phyloP scores from a whole-genome alignment of 148 eudicot genomes.

The Simmondsia chinensis region DNA sequence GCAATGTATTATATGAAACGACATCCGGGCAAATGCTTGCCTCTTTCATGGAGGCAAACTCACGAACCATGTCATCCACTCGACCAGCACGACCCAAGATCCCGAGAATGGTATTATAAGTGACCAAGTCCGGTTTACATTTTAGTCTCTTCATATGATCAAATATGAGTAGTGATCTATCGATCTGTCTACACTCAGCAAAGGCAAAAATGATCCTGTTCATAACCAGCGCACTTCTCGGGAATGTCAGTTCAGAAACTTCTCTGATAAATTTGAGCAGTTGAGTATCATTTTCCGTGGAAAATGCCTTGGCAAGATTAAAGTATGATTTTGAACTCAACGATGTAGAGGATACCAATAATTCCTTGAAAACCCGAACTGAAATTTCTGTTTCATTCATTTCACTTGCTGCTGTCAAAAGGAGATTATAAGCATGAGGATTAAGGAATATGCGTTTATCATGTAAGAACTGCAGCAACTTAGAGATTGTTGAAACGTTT shows the following conservation, averaged over 20 bases:
- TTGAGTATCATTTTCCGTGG: constrained; percentile 19
- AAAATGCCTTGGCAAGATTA: constrained; percentile 54
- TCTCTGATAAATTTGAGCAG: constrained; percentile 40
- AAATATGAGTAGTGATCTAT: constrained; percentile 47
- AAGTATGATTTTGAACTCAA: constrained; percentile 33
- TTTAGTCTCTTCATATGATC: constrained; percentile 38
- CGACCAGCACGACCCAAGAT: constrained; percentile 61
- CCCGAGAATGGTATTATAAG: constrained; percentile 68
- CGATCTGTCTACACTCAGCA: constrained; percentile 49
- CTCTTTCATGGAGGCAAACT: constrained; percentile 55
- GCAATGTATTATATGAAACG: constrained; percentile 62
- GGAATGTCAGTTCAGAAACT: constrained; percentile 38
- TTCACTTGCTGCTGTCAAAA: constrained; percentile 51
- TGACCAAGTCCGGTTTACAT: constrained; percentile 61
- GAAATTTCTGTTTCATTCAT: constrained; percentile 31
- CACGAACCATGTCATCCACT: constrained; percentile 60
- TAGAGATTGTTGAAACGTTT: constrained; percentile 29
- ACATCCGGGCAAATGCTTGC: constrained; percentile 55
- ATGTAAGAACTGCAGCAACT: constrained; percentile 29
- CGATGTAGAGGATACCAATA: constrained; percentile 24
- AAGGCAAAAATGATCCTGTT: constrained; percentile 68
- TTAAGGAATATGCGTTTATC: constrained; percentile 29
- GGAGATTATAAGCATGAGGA: constrained; percentile 41
- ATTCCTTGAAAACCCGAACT: constrained; percentile 45
- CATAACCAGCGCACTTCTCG: constrained; percentile 35